Percentiles rank a stretch among this genome's conserved stretches.
Evolutionary conservation across 2,329 filamentous ascomycete species (phyloP).

Genomic region (Xylariales sp.): DNA sequence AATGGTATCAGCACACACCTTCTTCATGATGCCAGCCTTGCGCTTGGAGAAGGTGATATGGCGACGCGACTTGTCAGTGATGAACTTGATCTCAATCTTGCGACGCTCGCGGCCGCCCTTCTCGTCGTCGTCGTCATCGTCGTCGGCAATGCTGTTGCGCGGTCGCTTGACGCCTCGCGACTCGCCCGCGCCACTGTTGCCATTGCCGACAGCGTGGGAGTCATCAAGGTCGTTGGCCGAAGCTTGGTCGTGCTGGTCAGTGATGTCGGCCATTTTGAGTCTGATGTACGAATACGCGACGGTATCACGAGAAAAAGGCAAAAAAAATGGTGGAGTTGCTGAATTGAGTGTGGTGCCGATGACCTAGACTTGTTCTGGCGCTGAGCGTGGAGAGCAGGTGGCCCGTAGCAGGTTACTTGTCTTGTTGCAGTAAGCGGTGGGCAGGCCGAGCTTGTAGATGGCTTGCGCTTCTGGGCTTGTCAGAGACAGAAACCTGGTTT

Average conservation of each 20-base stretch:
- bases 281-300: constrained; percentile 16
- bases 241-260: constrained; percentile 71
- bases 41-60: constrained; percentile 99
- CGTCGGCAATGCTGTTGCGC: constrained; percentile 77
- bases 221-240: constrained; percentile 73
- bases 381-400: constrained; percentile 42
- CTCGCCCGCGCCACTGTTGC: constrained; percentile 59
- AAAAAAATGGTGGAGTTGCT: constrained; percentile 57
- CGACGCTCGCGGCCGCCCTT: constrained; percentile 96
- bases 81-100: constrained; percentile 99
- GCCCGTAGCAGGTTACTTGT: constrained; percentile 34
- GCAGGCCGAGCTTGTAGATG: constrained; percentile 1
- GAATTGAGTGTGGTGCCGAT: constrained; percentile 62
- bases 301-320: constrained; percentile 49
- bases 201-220: constrained; percentile 67
- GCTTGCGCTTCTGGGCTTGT: constrained; percentile 7
- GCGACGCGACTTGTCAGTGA: constrained; percentile 97
- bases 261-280: constrained; percentile 68
- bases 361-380: constrained; percentile 63
- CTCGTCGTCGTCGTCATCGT: constrained; percentile 96
- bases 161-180: constrained; percentile 84
- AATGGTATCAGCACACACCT: constrained; percentile 59
- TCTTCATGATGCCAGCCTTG: constrained; percentile 99
- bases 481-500: constrained; percentile 48
- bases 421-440: constrained; percentile 28